Evolutionary conservation across 192 early-diverging fungal genomes (phyloP), one percentile per base, ranked within the genome.

Genomic region (Entomortierella parvispora): DNA sequence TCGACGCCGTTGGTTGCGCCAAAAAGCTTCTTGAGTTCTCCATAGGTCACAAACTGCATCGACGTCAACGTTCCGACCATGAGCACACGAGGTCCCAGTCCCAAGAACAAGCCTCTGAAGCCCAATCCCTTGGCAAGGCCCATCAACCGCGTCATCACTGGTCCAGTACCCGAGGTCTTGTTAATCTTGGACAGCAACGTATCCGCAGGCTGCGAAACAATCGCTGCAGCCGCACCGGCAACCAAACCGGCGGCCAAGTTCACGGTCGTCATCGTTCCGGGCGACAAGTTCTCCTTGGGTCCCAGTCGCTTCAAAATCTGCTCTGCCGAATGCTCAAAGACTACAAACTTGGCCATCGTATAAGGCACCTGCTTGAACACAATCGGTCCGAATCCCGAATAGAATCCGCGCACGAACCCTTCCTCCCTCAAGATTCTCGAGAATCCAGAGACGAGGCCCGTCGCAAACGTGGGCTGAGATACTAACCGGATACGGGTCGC

Each of bases 281-380:
- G 40, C 51, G 82, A 62, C n/a, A 83, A 56, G 52, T 86, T 51
- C 28, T 82, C 77, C 47, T 83, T 77, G 56, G 84, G 74, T 86
- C 45, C 61, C 46, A 48, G 88, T 47, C 29, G 47, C 20, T 31
- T 68, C 49, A 70, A 86, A 86, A 76, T 90, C 84, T 26, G 54
- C 44, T 68, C 81, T 1, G 80, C 79, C 51, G 82, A 65, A 42
- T 58, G 68, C 53, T 84, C 90, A 42, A 86, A 84, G 53, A 91
- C 87, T 61, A 83, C 87, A 68, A 91, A 91, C 82, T 91, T 91
- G 69, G 90, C 86, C 87, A 91, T 89, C 48, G 90, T 91, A 81
- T 91, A 91, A 25, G 90, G 90, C 66, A 91, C 83, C 69, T 91
- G 90, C 82, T 62, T 90, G 80, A 89, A 88, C 42, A 90, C 79